Evolutionary conservation across 352 stramenopile genomes (phyloP).

Genomic region (Phytophthora ohioensis): DNA sequence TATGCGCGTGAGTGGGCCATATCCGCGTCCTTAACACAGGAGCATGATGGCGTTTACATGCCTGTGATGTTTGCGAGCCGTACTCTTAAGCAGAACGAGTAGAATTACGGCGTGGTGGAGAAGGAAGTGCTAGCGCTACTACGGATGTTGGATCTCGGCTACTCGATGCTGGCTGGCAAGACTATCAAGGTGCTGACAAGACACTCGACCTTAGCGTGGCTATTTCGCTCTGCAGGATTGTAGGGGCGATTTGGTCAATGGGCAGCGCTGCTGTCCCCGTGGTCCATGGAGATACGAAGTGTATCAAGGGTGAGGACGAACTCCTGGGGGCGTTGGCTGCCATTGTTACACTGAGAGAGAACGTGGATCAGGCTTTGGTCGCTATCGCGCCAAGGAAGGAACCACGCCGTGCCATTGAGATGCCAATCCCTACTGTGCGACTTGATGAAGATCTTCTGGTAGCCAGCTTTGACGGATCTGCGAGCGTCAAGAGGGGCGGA

Average conservation of each 20-base stretch:
- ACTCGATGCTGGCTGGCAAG: background rate
- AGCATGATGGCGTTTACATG: background rate
- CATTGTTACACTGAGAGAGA: too few relatives aligned
- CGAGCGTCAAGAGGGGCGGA: constrained; percentile 8
- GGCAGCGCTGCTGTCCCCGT: background rate
- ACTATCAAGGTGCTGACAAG: background rate
- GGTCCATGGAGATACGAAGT: background rate
- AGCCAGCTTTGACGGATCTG: constrained; percentile 31
- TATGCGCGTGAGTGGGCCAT: constrained; percentile 33
- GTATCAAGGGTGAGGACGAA: too few relatives aligned
- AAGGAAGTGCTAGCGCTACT: constrained; percentile 7
- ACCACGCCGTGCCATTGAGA: background rate
- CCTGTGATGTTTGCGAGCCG: constrained; percentile 18
- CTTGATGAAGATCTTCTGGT: constrained; percentile 8
- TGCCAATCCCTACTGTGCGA: background rate
- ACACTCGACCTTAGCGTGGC: background rate
- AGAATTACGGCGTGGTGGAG: constrained; percentile 11
- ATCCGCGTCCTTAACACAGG: background rate
- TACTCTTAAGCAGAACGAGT: constrained; percentile 14
- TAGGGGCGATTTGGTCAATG: background rate
- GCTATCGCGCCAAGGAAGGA: background rate
- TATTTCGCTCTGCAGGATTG: background rate
- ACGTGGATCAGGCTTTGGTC: too few relatives aligned
- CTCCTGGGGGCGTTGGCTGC: too few relatives aligned
- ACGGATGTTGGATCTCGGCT: background rate